Evolutionary conservation across 2,329 filamentous ascomycete genomes (phyloP), one percentile per base, ranked within the genome.

Genomic region (Scytalidium sp.): DNA sequence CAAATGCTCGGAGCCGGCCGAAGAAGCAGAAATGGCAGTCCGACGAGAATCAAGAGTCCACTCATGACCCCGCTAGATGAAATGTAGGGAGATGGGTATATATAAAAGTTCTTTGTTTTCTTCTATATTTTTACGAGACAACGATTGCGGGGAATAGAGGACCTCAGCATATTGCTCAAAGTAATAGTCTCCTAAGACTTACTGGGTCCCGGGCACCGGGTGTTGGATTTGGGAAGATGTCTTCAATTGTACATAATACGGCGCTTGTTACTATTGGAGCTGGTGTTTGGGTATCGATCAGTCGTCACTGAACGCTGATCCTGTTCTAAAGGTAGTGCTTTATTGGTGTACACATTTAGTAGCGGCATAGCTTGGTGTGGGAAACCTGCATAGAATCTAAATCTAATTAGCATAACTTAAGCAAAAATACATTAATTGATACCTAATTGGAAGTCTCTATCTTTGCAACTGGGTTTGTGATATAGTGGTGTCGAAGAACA

Each of bases 1-100:
- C 75, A 78, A 50, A 75, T 79, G 70, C 65, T 81, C 53, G 78
- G 73, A 45, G 78, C 78, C 2, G 80, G 81, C 20, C 67, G 81
- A 66, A 72, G 64, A 53, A 69, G 67, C 50, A 65, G 74, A 53
- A 60, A 71, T 9, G 70, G 70, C 41, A 75, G 72, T 65, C 74
- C 74, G 20, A 65, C 61, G 27, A 71, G 81, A 58, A 57, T 76
- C 54, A 84, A 84, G 64, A 84, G 79, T 53, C 78, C 80, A 1
- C 63, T 81, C 43, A 75, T 79, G 71, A 68, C 71, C 41, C 73
- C 79, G 15, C 53, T 80, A 47, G 64, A 73, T 53, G 75, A 78
- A 56, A 64, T 67, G 45, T 72, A 45, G 65, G n/a, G 21, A 9
- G n/a, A 22, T 25, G 2, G 42, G 3, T 29, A n/a, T 25, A 44